Base-by-base conservation (phyloP, 176 grass and related monocot genomes). In the Zoysia pacifica region DNA sequence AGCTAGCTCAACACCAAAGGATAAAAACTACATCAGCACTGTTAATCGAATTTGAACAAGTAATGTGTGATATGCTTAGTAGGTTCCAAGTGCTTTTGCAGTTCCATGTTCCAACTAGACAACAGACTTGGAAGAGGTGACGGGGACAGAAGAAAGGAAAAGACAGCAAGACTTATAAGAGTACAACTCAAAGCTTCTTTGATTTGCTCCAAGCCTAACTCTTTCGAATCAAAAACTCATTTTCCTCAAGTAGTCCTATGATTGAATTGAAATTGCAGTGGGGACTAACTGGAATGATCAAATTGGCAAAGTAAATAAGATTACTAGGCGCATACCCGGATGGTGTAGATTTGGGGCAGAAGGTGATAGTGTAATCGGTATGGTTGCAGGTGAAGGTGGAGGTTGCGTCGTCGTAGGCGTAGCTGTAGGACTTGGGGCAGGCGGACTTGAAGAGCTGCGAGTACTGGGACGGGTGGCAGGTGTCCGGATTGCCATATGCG, bases 381-480 rank as follows among this genome's bases (percentile, higher is more conserved):
- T 86, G 83, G 67, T 79, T 77, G 89, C 96, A 99, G 41, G 96
- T 99, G 87, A 99, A 99, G 44, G 90, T 99, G 47, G 90, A 93
- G 6, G 92, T 99, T 51, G 90, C 92, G 78, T 99, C 96, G 67
- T 99, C 96, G 72, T 93, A 99, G 37, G 96, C 96, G 49, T 99
- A 99, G 81, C 96, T 99, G 64, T 99, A 99, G 14, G 93, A 89
- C 35, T 81, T 85, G 0, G 96, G 96, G 81, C 96, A 99, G 2
- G 96, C 96, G 1, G 84, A 73, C 84, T 99, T 99, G 86, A 99
- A 99, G 83, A 99, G 56, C 92, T 99, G 75, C 11, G 96, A 95
- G 88, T 99, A 99, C 63, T 83, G 83, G 0, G 96, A 99, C 1
- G 96, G 96, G 40, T 72, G 92, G 79, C 96, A 99, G 5, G 90